These are phyloP conservation scores for Penicillium crustosum DNA, from an alignment of 2,329 filamentous ascomycete species.

Conservation along the genomic window DNA sequence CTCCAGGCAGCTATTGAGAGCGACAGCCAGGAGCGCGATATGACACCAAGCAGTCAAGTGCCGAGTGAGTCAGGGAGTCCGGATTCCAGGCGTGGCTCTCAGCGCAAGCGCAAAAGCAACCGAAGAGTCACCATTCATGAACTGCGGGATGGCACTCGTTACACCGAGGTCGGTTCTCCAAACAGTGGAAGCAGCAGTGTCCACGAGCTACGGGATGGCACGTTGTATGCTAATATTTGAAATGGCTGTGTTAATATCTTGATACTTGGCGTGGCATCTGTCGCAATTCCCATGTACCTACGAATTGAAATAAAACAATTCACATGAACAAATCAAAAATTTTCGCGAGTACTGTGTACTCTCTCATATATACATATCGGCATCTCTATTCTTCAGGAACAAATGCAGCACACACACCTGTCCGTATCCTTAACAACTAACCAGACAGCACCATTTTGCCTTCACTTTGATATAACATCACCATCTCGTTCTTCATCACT, in stretches of 20 bases:
- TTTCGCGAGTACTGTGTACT: background rate
- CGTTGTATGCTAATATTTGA: conserved; percentile 44
- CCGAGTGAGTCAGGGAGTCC: conserved; percentile 37
- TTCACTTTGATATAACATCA: conserved; percentile 1
- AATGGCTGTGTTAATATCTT: background rate
- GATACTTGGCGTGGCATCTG: background rate
- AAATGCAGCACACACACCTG: background rate
- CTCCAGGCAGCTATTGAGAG: conserved; percentile 37
- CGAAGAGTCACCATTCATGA: conserved; percentile 45
- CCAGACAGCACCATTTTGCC: background rate
- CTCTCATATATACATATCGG: background rate
- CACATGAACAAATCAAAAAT: background rate
- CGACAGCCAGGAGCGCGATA: conserved; percentile 28
- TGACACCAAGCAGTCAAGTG: conserved; percentile 27
- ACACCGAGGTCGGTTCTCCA: conserved; percentile 43
- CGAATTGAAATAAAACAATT: background rate
- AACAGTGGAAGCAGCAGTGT: conserved; percentile 35
- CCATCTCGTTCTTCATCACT: background rate
- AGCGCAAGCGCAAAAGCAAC: conserved; percentile 31
- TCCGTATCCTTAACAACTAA: background rate
- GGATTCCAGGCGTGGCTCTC: conserved; percentile 30
- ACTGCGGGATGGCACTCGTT: conserved; percentile 43
- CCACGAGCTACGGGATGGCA: conserved; percentile 45
- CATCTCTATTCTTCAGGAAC: background rate
- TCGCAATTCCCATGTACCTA: background rate